These are phyloP conservation scores for Epipyxis sp. DNA, from an alignment of 108 stramenopile species.

Conservation along the genomic window DNA sequence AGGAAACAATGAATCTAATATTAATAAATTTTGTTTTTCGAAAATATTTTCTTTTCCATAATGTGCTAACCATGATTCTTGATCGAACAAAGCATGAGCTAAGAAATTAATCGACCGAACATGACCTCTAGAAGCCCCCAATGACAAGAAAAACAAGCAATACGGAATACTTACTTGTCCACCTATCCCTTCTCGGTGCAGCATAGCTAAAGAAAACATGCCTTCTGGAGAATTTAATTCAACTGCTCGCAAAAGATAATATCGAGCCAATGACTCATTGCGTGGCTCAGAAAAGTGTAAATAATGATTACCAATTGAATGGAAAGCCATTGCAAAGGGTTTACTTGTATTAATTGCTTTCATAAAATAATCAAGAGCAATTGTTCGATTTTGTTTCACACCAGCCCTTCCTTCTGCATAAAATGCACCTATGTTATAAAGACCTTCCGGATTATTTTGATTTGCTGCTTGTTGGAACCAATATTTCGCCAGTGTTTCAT, in stretches of 20 bases:
- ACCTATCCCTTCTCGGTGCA: neutral
- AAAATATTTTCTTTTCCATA: neutral
- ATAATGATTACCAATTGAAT: neutral
- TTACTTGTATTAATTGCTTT: neutral
- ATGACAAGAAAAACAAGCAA: neutral
- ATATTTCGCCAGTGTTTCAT: neutral
- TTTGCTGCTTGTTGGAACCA: neutral
- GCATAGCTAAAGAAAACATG: neutral
- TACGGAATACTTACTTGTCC: neutral
- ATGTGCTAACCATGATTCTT: neutral
- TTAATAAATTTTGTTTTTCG: neutral
- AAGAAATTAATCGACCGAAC: neutral
- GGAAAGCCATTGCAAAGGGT: neutral
- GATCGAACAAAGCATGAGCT: neutral
- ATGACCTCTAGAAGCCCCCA: neutral
- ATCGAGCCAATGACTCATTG: neutral
- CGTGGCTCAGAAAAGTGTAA: neutral
- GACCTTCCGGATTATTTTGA: neutral
- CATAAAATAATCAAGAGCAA: neutral
- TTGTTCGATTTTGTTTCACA: neutral
- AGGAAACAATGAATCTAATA: neutral
- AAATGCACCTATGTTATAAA: neutral
- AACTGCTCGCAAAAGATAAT: neutral
- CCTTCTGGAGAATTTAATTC: neutral
- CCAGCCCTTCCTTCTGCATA: neutral